A percentile compares a stretch with the other conserved stretches of the same genome.
Evolutionary conservation across 2,329 filamentous ascomycete genomes (phyloP).

Genomic region (Atkinsonella texensis): DNA sequence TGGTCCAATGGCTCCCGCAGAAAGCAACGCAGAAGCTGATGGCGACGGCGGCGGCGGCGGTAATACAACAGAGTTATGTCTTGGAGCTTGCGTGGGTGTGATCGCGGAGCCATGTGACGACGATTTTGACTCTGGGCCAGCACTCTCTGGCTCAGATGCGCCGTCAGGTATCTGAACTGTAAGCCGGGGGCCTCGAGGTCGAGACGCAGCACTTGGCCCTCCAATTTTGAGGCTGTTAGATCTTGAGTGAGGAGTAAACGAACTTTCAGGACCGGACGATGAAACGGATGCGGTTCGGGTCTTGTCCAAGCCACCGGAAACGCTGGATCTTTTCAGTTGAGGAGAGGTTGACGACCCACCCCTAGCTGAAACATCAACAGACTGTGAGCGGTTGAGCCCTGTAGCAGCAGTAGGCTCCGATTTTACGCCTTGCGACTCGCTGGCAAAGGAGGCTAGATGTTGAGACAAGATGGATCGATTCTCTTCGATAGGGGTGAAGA

Average conservation of each 20-base stretch:
- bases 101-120: conserved; percentile 49
- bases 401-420: conserved; percentile 20
- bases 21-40: conserved; percentile 72
- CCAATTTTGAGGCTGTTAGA: conserved; percentile 62
- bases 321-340: conserved; percentile 37
- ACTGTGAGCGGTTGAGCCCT: conserved; percentile 42
- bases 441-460: conserved; percentile 59
- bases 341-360: conserved; percentile 42
- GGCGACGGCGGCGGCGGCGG: conserved; percentile 91
- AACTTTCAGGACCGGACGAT: conserved; percentile 51
- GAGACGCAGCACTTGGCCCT: conserved; percentile 44
- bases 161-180: conserved; percentile 95
- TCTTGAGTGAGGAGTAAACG: conserved; percentile 59
- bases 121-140: conserved; percentile 59
- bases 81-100: conserved; percentile 42
- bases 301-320: conserved; percentile 33
- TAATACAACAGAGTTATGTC: conserved; percentile 58
- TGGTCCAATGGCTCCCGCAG: conserved; percentile 81
- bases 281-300: conserved; percentile 35
- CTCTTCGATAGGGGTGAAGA: conserved; percentile 95
- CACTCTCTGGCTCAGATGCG: conserved; percentile 63
- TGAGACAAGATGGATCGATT: conserved; percentile 78
- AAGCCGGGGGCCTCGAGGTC: conserved; percentile 66
- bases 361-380: conserved; percentile 49
- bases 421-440: conserved; percentile 33